These are phyloP conservation scores for Gyrodon lividus DNA, from an alignment of 768 basidiomycete species.

Conservation along the genomic window DNA sequence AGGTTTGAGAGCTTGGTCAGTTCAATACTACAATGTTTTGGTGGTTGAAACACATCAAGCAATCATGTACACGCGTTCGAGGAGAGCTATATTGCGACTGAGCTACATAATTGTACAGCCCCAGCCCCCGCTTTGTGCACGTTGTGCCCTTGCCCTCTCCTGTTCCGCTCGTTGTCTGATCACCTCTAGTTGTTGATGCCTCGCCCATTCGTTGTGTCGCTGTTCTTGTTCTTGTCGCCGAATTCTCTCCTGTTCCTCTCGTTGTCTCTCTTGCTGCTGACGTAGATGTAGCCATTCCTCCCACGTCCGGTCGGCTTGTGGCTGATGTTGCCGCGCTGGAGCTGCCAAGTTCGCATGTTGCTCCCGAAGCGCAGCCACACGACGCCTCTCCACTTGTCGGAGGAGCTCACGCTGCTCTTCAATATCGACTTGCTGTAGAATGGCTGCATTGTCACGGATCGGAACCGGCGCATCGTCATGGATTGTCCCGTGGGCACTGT, in stretches of 20 bases:
- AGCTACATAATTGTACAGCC: slow-evolving; percentile 26
- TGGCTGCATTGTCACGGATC: slow-evolving; percentile 10
- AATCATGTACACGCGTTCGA: too few relatives aligned
- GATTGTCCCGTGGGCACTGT: slow-evolving; percentile 30
- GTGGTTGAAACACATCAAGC: not conserved
- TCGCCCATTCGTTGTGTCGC: too few relatives aligned
- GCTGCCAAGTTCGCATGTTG: not conserved
- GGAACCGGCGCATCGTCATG: slow-evolving; percentile 14
- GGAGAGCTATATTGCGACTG: too few relatives aligned
- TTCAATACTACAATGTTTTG: not conserved
- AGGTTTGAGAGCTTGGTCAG: too few relatives aligned
- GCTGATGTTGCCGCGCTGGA: not conserved
- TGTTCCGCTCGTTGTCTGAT: too few relatives aligned
- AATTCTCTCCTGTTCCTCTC: not conserved
- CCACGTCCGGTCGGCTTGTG: too few relatives aligned
- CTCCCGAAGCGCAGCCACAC: not conserved
- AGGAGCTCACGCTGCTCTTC: slow-evolving; percentile 21
- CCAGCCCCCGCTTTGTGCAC: slow-evolving; percentile 13
- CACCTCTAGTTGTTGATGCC: too few relatives aligned
- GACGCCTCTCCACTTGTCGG: slow-evolving; percentile 13
- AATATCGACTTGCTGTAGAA: slow-evolving; percentile 12
- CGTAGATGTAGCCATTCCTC: too few relatives aligned
- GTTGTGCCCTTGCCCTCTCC: slow-evolving; percentile 7
- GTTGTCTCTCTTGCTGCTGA: not conserved
- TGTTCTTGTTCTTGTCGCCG: not conserved